Percentiles rank a stretch among this genome's conserved stretches.
phyloP scores from a whole-genome alignment of 257 asterid genomes.

The Parsonsia alboflavescens region DNA sequence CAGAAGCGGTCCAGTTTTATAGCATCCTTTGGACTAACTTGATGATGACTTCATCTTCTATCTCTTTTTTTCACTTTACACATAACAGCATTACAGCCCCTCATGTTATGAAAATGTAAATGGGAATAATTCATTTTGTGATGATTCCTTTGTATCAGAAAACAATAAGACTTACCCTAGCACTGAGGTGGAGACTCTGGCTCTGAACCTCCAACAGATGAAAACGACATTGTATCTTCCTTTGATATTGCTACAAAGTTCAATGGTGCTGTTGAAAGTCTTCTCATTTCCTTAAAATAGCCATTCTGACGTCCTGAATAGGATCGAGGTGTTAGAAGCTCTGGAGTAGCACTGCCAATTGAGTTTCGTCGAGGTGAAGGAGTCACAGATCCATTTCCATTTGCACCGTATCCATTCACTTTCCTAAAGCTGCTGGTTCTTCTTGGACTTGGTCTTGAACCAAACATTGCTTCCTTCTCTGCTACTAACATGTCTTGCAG shows the following conservation, averaged over 20 bases:
- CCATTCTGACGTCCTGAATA: constrained; percentile 63
- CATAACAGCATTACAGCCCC: neutral
- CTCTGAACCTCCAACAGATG: constrained; percentile 83
- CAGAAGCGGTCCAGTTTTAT: neutral
- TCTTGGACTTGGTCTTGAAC: constrained; percentile 92
- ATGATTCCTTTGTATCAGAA: neutral
- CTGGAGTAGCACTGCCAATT: constrained; percentile 59
- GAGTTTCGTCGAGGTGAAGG: constrained; percentile 90
- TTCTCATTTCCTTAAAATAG: constrained; percentile 73
- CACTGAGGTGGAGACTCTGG: constrained; percentile 79
- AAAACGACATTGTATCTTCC: constrained; percentile 87
- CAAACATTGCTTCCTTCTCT: constrained; percentile 79
- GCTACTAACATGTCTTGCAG: constrained; percentile 73
- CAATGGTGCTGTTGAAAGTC: constrained; percentile 75
- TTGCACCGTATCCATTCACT: constrained; percentile 44
- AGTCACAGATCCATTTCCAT: constrained; percentile 73
- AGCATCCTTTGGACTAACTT: neutral
- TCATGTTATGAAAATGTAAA: neutral
- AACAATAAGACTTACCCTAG: constrained; percentile 33
- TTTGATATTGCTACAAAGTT: constrained; percentile 58
- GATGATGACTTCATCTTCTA: no score
- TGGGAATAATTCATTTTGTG: neutral
- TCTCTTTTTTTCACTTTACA: neutral
- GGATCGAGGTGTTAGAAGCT: constrained; percentile 77
- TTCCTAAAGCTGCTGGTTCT: constrained; percentile 67